These are phyloP conservation scores for Globisporangium polare DNA, from an alignment of 352 stramenopile species.

Conservation along the genomic window DNA sequence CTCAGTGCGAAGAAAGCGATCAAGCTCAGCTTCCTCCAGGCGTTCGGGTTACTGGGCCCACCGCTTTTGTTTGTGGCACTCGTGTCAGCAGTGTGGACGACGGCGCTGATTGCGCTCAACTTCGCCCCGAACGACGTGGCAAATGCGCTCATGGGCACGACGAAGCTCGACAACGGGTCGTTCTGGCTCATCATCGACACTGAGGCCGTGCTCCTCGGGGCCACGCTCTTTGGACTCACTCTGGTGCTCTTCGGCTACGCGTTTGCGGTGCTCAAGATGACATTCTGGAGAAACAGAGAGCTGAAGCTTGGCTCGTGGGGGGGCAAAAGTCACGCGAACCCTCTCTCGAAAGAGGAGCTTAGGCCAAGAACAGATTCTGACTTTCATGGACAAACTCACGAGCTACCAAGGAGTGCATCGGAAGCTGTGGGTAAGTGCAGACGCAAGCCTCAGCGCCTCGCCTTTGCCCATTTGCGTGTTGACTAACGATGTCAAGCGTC, in stretches of 20 bases:
- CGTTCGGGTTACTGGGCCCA: neutral
- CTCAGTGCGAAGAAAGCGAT: neutral
- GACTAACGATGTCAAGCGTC: neutral
- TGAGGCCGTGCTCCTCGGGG: neutral
- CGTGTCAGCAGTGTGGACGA: neutral
- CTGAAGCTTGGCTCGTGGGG: neutral
- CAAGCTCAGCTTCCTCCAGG: neutral
- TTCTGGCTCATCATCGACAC: constrained; percentile 16
- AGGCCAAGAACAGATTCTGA: neutral
- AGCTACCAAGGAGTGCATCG: neutral
- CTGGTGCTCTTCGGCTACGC: constrained; percentile 1
- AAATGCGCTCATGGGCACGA: constrained; percentile 6
- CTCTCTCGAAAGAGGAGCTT: neutral
- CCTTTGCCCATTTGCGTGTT: neutral
- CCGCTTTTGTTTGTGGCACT: neutral
- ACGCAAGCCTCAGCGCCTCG: neutral
- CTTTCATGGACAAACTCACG: neutral
- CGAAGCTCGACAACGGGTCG: constrained; percentile 8
- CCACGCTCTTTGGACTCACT: neutral
- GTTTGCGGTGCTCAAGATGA: neutral
- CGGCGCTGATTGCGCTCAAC: neutral
- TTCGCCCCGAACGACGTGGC: neutral
- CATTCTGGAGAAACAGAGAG: neutral
- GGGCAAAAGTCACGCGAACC: neutral
- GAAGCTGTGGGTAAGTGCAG: constrained; percentile 11